Evolutionary conservation across 352 stramenopile genomes (phyloP).

Genomic region (Pilasporangium apinafurcum): DNA sequence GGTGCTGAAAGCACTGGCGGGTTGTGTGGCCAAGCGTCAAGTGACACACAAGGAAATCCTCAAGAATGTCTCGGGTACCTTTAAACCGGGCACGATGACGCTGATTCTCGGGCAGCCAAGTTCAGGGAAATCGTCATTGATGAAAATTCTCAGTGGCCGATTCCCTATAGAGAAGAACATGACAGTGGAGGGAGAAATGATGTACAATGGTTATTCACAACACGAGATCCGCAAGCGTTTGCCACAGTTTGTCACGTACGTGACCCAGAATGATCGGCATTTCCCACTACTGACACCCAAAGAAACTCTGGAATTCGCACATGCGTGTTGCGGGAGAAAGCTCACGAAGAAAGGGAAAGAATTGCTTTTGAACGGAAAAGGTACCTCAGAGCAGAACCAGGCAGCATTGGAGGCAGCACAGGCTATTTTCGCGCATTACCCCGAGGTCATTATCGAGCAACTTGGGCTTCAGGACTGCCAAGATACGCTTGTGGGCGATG

Average conservation of each 20-base stretch:
- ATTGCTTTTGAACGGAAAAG: slow-evolving; percentile 17
- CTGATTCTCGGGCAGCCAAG: slow-evolving; percentile 33
- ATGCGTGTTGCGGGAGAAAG: slow-evolving; percentile 28
- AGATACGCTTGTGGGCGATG: slow-evolving; percentile 28
- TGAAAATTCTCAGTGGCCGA: slow-evolving; percentile 35
- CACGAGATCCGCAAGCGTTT: slow-evolving; percentile 20
- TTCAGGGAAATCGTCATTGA: slow-evolving; percentile 36
- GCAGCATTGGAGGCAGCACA: slow-evolving; percentile 15
- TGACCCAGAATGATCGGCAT: slow-evolving; percentile 29
- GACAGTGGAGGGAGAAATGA: slow-evolving; percentile 20
- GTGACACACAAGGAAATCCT: slow-evolving; percentile 6
- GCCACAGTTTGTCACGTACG: slow-evolving; percentile 31
- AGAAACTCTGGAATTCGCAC: slow-evolving; percentile 36
- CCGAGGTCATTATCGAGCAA: slow-evolving; percentile 31
- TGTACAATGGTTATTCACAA: slow-evolving; percentile 26
- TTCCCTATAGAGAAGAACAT: slow-evolving; percentile 30
- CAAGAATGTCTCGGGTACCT: slow-evolving; percentile 19
- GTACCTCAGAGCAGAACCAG: slow-evolving; percentile 22
- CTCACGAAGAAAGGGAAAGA: slow-evolving; percentile 11
- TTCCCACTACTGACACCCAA: slow-evolving; percentile 33
- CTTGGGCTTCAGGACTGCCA: slow-evolving; percentile 40
- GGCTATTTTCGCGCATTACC: slow-evolving; percentile 29
- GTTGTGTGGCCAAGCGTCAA: slow-evolving; percentile 1
- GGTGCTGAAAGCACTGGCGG: slow-evolving; percentile 14
- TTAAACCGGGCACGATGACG: slow-evolving; percentile 31